phyloP scores from a whole-genome alignment of 164 flowering plant species.

The Stephania yunnanensis region DNA sequence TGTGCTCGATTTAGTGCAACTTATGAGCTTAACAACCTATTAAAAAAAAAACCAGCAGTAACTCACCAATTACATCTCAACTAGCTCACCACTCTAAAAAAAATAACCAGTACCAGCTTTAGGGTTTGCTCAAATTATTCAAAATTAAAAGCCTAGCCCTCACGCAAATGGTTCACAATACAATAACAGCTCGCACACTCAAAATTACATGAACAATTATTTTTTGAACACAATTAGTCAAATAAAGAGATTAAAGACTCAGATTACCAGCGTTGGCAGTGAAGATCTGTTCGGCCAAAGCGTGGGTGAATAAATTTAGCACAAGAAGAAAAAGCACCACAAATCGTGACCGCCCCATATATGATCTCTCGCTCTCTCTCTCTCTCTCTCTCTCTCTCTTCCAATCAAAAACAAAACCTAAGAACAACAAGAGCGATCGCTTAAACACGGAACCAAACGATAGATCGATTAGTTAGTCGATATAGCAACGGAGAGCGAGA shows the following conservation, averaged over 20 bases:
- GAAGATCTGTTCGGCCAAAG: conserved; percentile 50
- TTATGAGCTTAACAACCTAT: too few species aligned
- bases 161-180: too few species aligned
- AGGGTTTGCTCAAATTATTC: neutral
- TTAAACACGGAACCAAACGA: neutral
- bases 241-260: conserved; percentile 1
- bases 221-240: too few species aligned
- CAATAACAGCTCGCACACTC: too few species aligned
- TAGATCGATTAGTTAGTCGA: too few species aligned
- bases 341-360: conserved; percentile 21
- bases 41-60: too few species aligned
- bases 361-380: neutral
- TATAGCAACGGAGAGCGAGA: too few species aligned
- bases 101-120: neutral
- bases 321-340: conserved; percentile 17
- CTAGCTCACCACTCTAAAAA: neutral
- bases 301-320: conserved; percentile 13
- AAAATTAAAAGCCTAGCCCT: too few species aligned
- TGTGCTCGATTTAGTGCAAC: too few species aligned
- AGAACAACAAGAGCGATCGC: neutral
- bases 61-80: too few species aligned
- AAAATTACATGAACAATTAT: too few species aligned
- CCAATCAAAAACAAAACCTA: neutral
- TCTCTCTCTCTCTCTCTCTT: neutral
- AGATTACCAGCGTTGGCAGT: conserved; percentile 43